Base-by-base conservation (phyloP, 768 basidiomycete genomes). In the Tulasnella sp. region DNA sequence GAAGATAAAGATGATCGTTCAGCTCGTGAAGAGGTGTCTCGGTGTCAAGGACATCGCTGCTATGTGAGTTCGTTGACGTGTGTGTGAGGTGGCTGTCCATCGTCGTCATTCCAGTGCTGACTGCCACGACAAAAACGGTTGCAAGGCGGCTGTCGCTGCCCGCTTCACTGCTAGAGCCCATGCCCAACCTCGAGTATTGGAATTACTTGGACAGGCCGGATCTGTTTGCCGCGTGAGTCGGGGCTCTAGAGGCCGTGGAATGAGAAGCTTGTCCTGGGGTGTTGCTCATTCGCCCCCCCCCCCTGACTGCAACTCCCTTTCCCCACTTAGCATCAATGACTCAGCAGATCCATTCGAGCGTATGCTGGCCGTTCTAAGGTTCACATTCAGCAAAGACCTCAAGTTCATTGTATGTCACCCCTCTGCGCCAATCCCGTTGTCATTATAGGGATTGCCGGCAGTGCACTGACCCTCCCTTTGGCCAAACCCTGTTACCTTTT, bases 181-280 rank as follows among this genome's bases (percentile, higher is more conserved):
- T 93, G 64, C 93, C 93, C 3, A 97, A 97, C 72, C 78, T 97
- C 52, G 93, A 97, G 72, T 97, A 92, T 73, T 96, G 89, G 89
- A 84, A 90, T 64, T 93, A 92, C 65, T 76, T 91, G 49, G 92
- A 94, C 71, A 78, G 91, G 65, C 88, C 92, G 5, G 92, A 96
- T 71, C 73, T 91, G 46, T 92, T 97, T 67, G 85, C 85, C 66
- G 83, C 90, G 92, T 96, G 69, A 74, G 85, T 81, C n/a, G 12
- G n/a, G n/a, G n/a, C n/a, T n/a, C n/a, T n/a, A n/a, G n/a, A n/a
- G n/a, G n/a, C n/a, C n/a, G n/a, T n/a, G n/a, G n/a, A n/a, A n/a
- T n/a, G n/a, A n/a, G n/a, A n/a, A n/a, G n/a, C n/a, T n/a, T n/a
- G n/a, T n/a, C n/a, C n/a, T 43, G 42, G 42, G 12, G 42, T 12